Evolutionary conservation across 768 basidiomycete genomes (phyloP).

Genomic region (Favolaschia claudopus): DNA sequence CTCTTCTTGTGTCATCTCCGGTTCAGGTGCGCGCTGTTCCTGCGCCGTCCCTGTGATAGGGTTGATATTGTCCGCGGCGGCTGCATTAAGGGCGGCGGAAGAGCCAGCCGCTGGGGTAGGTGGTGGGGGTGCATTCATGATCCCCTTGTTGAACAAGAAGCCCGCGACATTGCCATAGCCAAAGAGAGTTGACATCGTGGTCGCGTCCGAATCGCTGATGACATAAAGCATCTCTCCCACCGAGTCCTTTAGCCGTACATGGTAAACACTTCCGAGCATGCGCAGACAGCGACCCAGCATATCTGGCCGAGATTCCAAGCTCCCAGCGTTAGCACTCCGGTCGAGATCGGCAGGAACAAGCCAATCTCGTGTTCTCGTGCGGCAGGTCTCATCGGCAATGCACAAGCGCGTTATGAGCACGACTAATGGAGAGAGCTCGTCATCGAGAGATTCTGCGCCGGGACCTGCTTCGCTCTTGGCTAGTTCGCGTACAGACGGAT

Average conservation of each 20-base stretch:
- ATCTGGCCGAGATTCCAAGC: constrained; percentile 78
- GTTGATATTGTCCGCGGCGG: constrained; percentile 63
- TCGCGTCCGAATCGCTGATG: constrained; percentile 84
- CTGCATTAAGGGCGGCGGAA: constrained; percentile 41
- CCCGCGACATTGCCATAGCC: constrained; percentile 98
- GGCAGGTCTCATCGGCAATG: constrained; percentile 64
- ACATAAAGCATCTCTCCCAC: constrained; percentile 90
- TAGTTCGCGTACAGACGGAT: constrained; percentile 61
- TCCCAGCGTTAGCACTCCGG: constrained; percentile 57
- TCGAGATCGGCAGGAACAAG: constrained; percentile 84
- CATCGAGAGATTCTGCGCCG: constrained; percentile 71
- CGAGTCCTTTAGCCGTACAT: constrained; percentile 73
- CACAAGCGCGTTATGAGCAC: constrained; percentile 79
- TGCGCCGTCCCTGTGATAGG: constrained; percentile 86
- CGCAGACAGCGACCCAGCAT: constrained; percentile 83
- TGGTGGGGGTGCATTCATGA: constrained; percentile 67
- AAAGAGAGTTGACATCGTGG: constrained; percentile 74
- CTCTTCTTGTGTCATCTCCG: constrained; percentile 92
- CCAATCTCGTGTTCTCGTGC: constrained; percentile 66
- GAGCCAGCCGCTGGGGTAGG: constrained; percentile 36
- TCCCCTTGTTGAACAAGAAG: constrained; percentile 90
- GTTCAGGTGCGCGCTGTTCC: constrained; percentile 44
- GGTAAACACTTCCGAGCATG: constrained; percentile 77
- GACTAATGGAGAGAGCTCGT: constrained; percentile 77
- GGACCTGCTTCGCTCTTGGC: constrained; percentile 48